phyloP scores from a whole-genome alignment of 257 asterid species.

The Ballota nigra region DNA sequence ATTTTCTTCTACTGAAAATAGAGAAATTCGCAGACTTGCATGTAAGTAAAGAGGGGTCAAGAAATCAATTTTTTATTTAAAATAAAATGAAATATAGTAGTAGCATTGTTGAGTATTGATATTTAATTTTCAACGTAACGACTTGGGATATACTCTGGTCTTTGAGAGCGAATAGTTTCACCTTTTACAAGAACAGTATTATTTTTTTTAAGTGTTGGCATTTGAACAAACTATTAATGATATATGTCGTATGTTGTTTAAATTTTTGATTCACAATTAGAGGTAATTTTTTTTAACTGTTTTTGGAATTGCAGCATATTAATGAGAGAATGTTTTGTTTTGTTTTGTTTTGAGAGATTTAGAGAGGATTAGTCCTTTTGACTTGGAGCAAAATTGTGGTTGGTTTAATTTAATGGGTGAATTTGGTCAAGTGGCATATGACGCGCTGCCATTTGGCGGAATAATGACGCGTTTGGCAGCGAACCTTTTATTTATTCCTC shows the following conservation, averaged over 20 bases:
- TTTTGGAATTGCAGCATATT: not conserved
- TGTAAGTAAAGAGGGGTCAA: too few relatives aligned
- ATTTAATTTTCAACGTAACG: not conserved
- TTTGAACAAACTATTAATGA: too few relatives aligned
- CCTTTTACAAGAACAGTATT: not conserved
- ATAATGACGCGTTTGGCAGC: not conserved
- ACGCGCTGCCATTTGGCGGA: conserved; percentile 1
- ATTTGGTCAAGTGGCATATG: not conserved
- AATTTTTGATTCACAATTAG: too few relatives aligned
- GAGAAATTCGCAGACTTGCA: conserved; percentile 2
- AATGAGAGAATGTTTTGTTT: not conserved
- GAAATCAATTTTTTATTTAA: too few relatives aligned
- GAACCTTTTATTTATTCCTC: not conserved
- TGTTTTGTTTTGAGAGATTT: not conserved
- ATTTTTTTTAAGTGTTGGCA: not conserved
- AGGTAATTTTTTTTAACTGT: not conserved
- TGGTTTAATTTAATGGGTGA: not conserved
- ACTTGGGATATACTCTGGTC: not conserved
- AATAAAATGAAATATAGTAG: too few relatives aligned
- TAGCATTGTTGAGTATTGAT: not conserved
- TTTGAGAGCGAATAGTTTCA: not conserved
- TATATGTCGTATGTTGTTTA: too few relatives aligned
- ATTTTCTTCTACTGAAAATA: not conserved
- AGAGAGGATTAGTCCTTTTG: not conserved
- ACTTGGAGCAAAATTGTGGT: not conserved